Percentiles rank a stretch among this genome's conserved stretches.
These are phyloP conservation scores for Penicillium fuscoglaucum DNA, from an alignment of 2,329 filamentous ascomycete genomes.

Conservation along the genomic window DNA sequence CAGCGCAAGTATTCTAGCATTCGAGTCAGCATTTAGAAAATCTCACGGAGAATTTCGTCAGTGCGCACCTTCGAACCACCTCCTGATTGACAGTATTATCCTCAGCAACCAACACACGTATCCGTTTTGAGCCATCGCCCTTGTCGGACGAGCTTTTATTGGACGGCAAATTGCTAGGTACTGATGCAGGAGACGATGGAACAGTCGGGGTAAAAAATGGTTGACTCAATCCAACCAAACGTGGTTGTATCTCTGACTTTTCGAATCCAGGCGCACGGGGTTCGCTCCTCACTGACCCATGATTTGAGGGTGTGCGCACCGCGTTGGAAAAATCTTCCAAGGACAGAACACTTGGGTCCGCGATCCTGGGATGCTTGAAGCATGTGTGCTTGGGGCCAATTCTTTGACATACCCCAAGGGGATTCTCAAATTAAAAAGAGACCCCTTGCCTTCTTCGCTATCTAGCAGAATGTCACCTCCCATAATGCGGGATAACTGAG, in stretches of 20 bases:
- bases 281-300: conserved; percentile 22
- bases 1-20: conserved; percentile 58
- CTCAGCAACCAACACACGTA: conserved; percentile 84
- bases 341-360: conserved; percentile 33
- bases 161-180: conserved; percentile 41
- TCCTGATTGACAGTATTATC: conserved; percentile 67
- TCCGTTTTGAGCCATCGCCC: conserved; percentile 59
- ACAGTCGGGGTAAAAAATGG: conserved; percentile 64
- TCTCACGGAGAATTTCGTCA: neutral
- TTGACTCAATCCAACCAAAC: conserved; percentile 76
- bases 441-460: conserved; percentile 72
- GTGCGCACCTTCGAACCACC: conserved; percentile 47
- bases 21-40: neutral
- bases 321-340: conserved; percentile 29
- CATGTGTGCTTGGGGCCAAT: conserved; percentile 50
- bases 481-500: conserved; percentile 82
- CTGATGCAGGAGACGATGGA: conserved; percentile 32
- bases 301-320: conserved; percentile 25
- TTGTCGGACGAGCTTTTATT: conserved; percentile 65
- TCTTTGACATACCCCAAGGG: conserved; percentile 75
- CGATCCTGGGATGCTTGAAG: conserved; percentile 32
- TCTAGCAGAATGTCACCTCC: conserved; percentile 70
- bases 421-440: conserved; percentile 78
- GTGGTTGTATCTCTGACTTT: conserved; percentile 65
- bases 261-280: conserved; percentile 48